Percentiles rank a stretch among this genome's conserved stretches.
phyloP scores from a whole-genome alignment of 2,329 filamentous ascomycete species.

The Pseudocercospora cruenta region DNA sequence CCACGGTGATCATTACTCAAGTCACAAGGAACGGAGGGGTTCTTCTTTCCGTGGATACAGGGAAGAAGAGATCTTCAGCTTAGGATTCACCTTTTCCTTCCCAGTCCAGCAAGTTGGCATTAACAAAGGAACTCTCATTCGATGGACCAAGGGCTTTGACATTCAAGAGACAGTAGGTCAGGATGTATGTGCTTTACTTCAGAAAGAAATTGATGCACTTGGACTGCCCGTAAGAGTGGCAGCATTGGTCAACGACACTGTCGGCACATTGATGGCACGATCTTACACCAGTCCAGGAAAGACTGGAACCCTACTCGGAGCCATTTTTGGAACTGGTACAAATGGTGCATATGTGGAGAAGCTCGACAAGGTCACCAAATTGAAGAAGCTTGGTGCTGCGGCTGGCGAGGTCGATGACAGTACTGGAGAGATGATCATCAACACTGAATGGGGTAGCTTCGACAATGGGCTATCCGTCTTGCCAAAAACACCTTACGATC shows the following conservation, averaged over 20 bases:
- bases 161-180: conserved; percentile 93
- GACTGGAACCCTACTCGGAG: conserved; percentile 84
- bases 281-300: conserved; percentile 92
- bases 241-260: conserved; percentile 95
- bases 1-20: conserved; percentile 83
- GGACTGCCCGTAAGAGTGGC: conserved; percentile 90
- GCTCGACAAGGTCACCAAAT: conserved; percentile 80
- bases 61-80: conserved; percentile 80
- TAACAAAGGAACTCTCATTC: conserved; percentile 90
- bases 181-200: conserved; percentile 89
- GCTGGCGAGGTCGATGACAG: conserved; percentile 70
- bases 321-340: conserved; percentile 96
- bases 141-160: conserved; percentile 99
- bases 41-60: conserved; percentile 56
- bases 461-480: conserved; percentile 90
- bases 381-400: conserved; percentile 51
- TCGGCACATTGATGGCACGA: conserved; percentile 95
- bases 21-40: conserved; percentile 50
- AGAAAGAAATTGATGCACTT: conserved; percentile 84
- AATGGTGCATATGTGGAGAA: conserved; percentile 98
- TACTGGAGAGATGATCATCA: conserved; percentile 95
- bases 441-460: conserved; percentile 98
- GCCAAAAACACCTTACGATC: conserved; percentile 82
- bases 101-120: conserved; percentile 92
- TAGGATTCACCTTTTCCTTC: conserved; percentile 99